Base-by-base conservation (phyloP, 2,329 filamentous ascomycete species). In the Sclerotinia nivalis region DNA sequence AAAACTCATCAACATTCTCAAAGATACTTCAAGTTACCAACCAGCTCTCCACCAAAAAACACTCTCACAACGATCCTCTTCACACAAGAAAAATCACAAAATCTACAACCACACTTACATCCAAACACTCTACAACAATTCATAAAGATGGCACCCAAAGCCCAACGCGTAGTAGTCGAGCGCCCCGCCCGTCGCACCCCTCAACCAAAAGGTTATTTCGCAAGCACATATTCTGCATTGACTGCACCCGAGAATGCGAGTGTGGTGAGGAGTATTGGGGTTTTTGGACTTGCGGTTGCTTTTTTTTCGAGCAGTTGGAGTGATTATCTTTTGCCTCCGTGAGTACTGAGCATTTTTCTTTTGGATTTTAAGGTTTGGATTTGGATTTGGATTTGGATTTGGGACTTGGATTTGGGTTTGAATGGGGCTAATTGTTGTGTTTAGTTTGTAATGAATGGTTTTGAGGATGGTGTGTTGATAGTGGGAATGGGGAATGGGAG, bases 261-360 rank as follows among this genome's bases (percentile, higher is more conserved):
- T 69, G 86, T 91, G 69, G 89, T 92, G 71, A 85, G 87, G 76
- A 91, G 89, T 78, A 81, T 92, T 74, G 83, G 87, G 73, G 79
- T 91, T 75, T 92, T 92, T 77, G 89, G 88, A 69, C 89, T 83
- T 74, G 88, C 88, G 56, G 85, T 91, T 68, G 85, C 88, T 50
- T 88, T 92, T 80, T 84, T 92, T 74, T 84, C 88, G 70, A 91
- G 88, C 82, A 86, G 87, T 68, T 89, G 88, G 83, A 86, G 87
- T 80, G 89, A 91, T 78, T 82, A 87, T 76, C 84, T 92, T 70
- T 84, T 91, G 73, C 89, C 89, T 79, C 87, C 88, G 86, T 88
- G 81, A 81, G 84, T 78, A 50, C n/a, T 52, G 81, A 81, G 84
- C 78, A 50, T 34, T 52, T 54, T 55, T 58, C 10, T 34, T 31